A percentile compares a stretch with the other conserved stretches of the same genome.
Evolutionary conservation across 2,329 filamentous ascomycete species (phyloP).

Genomic region (Cercospora janseana): DNA sequence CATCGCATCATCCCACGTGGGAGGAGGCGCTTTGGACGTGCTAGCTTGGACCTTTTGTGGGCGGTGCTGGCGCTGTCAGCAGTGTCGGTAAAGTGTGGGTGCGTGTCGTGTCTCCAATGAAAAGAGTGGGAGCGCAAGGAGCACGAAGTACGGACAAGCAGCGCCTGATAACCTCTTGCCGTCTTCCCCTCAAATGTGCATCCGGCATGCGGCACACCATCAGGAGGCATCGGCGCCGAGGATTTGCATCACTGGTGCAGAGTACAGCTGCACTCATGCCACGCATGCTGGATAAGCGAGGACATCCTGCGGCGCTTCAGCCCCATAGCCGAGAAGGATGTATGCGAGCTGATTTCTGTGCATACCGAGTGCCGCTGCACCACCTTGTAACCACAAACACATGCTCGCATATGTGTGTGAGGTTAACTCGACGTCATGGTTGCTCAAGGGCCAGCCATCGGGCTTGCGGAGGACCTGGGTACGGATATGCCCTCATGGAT

Average conservation of each 20-base stretch:
- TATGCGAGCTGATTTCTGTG: not conserved
- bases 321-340: not conserved
- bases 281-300: constrained; percentile 1
- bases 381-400: constrained; percentile 6
- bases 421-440: not conserved
- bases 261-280: not conserved
- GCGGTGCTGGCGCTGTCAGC: too few species aligned
- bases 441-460: not conserved
- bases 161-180: not conserved
- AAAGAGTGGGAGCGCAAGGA: not conserved
- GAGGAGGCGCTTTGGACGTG: too few species aligned
- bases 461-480: too few species aligned
- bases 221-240: not conserved
- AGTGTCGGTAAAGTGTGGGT: not conserved
- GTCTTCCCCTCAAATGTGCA: not conserved
- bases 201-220: not conserved
- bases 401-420: not conserved
- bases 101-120: not conserved
- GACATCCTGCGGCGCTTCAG: not conserved
- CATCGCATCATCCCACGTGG: too few species aligned
- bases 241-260: constrained; percentile 1
- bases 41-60: too few species aligned
- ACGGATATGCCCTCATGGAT: too few species aligned
- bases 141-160: not conserved
- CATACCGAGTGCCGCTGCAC: not conserved